These are phyloP conservation scores for Tulasnella sp. DNA, from an alignment of 768 basidiomycete species.

Conservation along the genomic window DNA sequence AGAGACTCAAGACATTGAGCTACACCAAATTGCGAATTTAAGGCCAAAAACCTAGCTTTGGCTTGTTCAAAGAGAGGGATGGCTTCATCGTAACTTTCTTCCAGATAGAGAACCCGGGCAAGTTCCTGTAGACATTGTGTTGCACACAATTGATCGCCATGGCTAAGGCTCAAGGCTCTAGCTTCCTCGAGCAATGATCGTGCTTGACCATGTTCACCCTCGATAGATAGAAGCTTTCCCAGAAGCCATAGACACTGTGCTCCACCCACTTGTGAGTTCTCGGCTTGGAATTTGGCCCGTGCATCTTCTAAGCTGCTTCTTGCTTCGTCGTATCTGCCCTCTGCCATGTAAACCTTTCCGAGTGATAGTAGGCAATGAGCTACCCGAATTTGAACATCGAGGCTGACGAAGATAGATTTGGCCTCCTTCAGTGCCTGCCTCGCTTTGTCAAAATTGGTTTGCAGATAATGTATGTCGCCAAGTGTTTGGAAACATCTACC, in stretches of 20 bases:
- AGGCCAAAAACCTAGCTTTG: too few species aligned
- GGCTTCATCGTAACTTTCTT: background rate
- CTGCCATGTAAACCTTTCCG: background rate
- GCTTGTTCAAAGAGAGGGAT: background rate
- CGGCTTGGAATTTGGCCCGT: background rate
- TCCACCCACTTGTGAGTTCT: background rate
- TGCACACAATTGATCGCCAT: background rate
- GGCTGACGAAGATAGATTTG: background rate
- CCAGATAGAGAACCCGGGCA: background rate
- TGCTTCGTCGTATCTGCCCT: background rate
- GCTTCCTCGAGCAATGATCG: background rate
- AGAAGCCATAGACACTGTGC: background rate
- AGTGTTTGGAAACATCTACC: background rate
- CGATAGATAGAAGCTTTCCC: background rate
- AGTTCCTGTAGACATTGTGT: background rate
- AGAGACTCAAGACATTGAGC: background rate
- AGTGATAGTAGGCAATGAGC: background rate
- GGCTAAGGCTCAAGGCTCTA: background rate
- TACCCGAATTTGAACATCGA: background rate
- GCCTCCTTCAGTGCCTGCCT: background rate
- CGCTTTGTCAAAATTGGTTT: background rate
- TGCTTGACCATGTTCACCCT: background rate
- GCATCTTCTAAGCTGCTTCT: background rate
- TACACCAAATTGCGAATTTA: background rate
- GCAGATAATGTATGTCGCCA: background rate